phyloP scores from a whole-genome alignment of 2,329 filamentous ascomycete genomes.

The Leptosphaerulina australis region DNA sequence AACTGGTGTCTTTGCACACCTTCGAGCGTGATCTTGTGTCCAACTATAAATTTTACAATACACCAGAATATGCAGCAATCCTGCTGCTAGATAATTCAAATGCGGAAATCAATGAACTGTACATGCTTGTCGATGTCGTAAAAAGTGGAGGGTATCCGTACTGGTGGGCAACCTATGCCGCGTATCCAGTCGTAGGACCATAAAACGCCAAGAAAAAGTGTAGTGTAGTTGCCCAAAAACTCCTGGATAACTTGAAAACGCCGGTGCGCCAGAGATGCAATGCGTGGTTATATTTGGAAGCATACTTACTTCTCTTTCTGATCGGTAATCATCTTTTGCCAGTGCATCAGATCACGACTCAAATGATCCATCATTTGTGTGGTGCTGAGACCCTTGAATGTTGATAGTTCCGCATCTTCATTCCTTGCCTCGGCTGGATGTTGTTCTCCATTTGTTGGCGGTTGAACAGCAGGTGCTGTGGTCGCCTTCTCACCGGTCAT shows the following conservation, averaged over 20 bases:
- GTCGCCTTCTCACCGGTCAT: slow-evolving; percentile 66
- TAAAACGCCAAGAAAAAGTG: slow-evolving; percentile 26
- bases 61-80: slow-evolving; percentile 9
- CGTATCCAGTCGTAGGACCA: slow-evolving; percentile 1
- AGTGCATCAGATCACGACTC: slow-evolving; percentile 79
- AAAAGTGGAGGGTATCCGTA: slow-evolving; percentile 45
- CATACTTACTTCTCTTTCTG: slow-evolving; percentile 39
- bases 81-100: neutral
- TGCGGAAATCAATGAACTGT: neutral
- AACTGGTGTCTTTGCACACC: neutral
- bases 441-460: slow-evolving; percentile 32
- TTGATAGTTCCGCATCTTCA: slow-evolving; percentile 42
- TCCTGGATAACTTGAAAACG: neutral
- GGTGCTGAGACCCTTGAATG: slow-evolving; percentile 76
- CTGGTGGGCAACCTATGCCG: slow-evolving; percentile 14
- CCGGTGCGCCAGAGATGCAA: slow-evolving; percentile 14
- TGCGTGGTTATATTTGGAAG: neutral
- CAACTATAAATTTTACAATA: slow-evolving; percentile 4
- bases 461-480: slow-evolving; percentile 35
- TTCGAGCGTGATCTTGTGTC: slow-evolving; percentile 2
- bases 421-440: slow-evolving; percentile 48
- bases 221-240: neutral
- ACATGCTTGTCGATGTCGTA: slow-evolving; percentile 1
- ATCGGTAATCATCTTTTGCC: slow-evolving; percentile 66
- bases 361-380: slow-evolving; percentile 91